Base-by-base conservation (phyloP, 148 eudicot species). In the Spergularia marina region DNA sequence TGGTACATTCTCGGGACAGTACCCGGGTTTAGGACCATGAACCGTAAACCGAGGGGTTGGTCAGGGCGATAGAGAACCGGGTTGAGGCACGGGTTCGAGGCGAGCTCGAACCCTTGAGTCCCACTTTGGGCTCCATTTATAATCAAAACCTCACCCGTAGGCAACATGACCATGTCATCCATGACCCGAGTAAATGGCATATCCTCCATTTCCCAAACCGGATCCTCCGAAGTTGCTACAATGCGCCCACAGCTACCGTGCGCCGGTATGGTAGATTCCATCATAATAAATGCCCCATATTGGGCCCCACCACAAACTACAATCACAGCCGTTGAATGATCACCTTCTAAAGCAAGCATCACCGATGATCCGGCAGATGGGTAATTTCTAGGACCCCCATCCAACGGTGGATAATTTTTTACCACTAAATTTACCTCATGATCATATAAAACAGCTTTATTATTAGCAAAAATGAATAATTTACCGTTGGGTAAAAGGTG, bases 101-200 rank as follows among this genome's bases (percentile, higher is more conserved):
- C 97, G 67, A 84, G 14, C 3, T 87, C 95, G 10, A 87, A 94
- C 74, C 98, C 98, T 73, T 94, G 98, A 3, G 89, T 73, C 58
- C 98, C 98, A 12, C 88, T 91, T 41, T 91, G 87, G 2, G 96
- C 98, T 2, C 98, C 98, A 59, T 94, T 94, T 10, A 94, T 88
- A 58, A 91, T 87, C 67, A 94, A 23, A 6, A 89, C 85, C 0
- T 94, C 92, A 16, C 98, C 97, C 0, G 84, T 87, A 2, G 98
- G 98, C 4, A 91, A 81, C 84, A 91, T 89, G 13, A 94, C 97
- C 96, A 94, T 94, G 9, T 94, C 98, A 16, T 97, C 98, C 98
- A 94, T 94, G 52, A 91, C 84, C 79, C 98, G 75, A 34, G 74
- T 78, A 60, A 91, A 85, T 12, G 97, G 96, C 98, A 94, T 94